phyloP scores from a whole-genome alignment of 192 early-diverging fungal species.

The Umbelopsis sp. region DNA sequence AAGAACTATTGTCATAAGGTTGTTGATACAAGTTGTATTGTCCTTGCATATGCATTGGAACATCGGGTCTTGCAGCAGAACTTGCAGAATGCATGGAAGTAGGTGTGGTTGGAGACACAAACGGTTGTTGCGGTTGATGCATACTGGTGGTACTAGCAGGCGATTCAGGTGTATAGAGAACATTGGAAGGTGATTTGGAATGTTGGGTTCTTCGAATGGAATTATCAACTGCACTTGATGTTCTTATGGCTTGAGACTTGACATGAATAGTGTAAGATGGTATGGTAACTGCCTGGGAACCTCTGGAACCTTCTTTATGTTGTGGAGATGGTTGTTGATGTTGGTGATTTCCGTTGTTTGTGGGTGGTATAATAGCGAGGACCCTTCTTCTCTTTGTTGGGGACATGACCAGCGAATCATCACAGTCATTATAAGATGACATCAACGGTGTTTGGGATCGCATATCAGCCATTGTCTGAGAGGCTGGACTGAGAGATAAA shows the following conservation, averaged over 20 bases:
- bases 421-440: constrained; percentile 9
- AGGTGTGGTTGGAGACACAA: constrained; percentile 11
- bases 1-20: constrained; percentile 9
- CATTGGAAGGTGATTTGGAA: constrained; percentile 9
- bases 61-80: constrained; percentile 1
- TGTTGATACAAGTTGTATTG: constrained; percentile 15
- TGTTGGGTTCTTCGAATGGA: neutral
- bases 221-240: neutral
- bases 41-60: constrained; percentile 10
- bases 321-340: no score
- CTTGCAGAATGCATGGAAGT: constrained; percentile 1
- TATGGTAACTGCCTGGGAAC: neutral
- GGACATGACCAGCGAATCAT: neutral
- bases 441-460: constrained; percentile 6
- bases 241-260: constrained; percentile 10
- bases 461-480: constrained; percentile 1
- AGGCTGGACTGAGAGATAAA: neutral
- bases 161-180: constrained; percentile 7
- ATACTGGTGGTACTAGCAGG: constrained; percentile 7
- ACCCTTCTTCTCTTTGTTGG: constrained; percentile 2
- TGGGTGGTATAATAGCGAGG: neutral
- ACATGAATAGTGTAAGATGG: constrained; percentile 9
- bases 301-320: neutral
- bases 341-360: neutral
- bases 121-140: neutral